Conservation (phyloP, 2,329 filamentous ascomycete species). For the Diaporthe batatas region DNA sequence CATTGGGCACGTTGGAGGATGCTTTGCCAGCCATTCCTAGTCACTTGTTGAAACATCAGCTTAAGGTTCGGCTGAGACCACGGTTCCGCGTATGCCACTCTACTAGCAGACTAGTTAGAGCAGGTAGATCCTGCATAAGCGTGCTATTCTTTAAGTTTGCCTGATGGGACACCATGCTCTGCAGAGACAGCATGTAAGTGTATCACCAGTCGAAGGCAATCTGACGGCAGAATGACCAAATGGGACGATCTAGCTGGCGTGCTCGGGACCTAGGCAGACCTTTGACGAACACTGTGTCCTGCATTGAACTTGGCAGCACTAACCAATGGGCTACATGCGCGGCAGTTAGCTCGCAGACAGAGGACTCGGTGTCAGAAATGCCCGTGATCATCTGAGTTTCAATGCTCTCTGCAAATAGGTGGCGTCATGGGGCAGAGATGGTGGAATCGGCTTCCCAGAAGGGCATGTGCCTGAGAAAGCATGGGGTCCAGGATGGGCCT, state of each 20-base stretch:
- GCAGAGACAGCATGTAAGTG: neutral
- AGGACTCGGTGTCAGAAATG: conserved; percentile 2
- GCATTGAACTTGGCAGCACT: conserved; percentile 20
- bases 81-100: too few relatives aligned
- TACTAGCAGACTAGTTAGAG: neutral
- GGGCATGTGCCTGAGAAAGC: neutral
- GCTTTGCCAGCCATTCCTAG: neutral
- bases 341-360: neutral
- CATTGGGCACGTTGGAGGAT: neutral
- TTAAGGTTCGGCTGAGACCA: neutral
- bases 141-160: neutral
- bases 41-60: neutral
- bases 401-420: neutral
- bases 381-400: conserved; percentile 10
- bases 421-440: neutral
- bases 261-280: neutral
- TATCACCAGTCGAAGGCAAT: conserved; percentile 10
- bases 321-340: neutral
- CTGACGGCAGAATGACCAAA: neutral
- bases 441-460: neutral
- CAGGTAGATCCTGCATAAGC: neutral
- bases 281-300: neutral
- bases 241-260: neutral
- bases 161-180: neutral
- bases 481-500: neutral